These are phyloP conservation scores for Curvularia spicifera DNA, from an alignment of 2,329 filamentous ascomycete genomes.

Conservation along the genomic window DNA sequence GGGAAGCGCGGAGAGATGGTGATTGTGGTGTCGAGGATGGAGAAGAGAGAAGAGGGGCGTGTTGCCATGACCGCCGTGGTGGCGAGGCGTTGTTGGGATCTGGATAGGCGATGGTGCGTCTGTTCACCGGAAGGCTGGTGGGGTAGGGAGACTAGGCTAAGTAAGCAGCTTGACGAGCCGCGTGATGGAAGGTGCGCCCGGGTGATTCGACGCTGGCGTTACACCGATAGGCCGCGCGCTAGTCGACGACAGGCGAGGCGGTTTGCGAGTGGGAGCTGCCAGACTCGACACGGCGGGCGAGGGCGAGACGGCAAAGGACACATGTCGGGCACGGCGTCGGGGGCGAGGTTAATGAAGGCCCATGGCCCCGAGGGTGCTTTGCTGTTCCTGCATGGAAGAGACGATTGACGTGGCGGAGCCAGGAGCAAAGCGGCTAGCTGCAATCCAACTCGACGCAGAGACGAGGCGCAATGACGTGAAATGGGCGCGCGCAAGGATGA, in stretches of 20 bases:
- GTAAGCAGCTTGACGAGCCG: conserved; percentile 32
- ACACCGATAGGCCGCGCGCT: neutral
- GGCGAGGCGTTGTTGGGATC: neutral
- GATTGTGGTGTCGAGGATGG: neutral
- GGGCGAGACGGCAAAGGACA: conserved; percentile 34
- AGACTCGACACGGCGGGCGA: conserved; percentile 23
- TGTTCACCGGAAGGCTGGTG: conserved; percentile 38
- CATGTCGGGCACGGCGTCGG: conserved; percentile 34
- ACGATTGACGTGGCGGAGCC: conserved; percentile 46
- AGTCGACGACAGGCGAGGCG: conserved; percentile 7
- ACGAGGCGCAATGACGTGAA: conserved; percentile 27
- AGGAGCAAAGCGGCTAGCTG: conserved; percentile 25
- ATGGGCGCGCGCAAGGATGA: conserved; percentile 15
- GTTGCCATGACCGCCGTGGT: neutral
- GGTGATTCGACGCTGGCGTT: conserved; percentile 22
- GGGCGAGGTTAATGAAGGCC: conserved; percentile 38
- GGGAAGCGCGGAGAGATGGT: no score
- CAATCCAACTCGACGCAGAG: conserved; percentile 12
- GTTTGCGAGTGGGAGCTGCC: conserved; percentile 34
- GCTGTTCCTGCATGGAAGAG: conserved; percentile 48
- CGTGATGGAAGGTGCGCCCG: conserved; percentile 30
- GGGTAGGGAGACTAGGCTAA: conserved; percentile 23
- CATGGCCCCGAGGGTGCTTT: conserved; percentile 31
- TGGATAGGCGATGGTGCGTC: conserved; percentile 24
- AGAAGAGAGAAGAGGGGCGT: neutral